Percentiles rank a stretch among this genome's conserved stretches.
phyloP scores from a whole-genome alignment of 345 rosid species.

The Litchi chinensis region DNA sequence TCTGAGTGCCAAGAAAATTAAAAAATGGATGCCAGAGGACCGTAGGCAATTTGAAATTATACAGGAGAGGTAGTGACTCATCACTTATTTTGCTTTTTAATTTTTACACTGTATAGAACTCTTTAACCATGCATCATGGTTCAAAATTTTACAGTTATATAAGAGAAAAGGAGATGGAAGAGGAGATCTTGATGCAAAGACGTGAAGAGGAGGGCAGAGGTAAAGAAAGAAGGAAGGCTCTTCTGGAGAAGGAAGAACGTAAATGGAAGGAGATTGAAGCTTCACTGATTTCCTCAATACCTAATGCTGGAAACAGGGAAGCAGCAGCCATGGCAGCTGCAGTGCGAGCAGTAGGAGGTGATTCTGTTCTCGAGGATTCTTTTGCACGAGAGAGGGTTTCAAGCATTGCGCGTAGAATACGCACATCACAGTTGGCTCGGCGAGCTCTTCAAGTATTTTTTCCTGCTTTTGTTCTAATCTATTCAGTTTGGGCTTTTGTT shows the following conservation, averaged over 20 bases:
- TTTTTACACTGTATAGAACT: background rate
- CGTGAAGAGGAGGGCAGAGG: constrained; percentile 99
- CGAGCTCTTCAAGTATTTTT: constrained; percentile 84
- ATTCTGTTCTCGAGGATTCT: constrained; percentile 98
- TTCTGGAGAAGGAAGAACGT: constrained; percentile 97
- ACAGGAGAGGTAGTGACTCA: constrained; percentile 79
- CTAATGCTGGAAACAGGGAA: constrained; percentile 98
- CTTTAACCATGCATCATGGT: background rate
- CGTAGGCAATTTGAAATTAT: constrained; percentile 95
- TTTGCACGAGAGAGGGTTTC: constrained; percentile 99
- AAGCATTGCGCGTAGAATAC: constrained; percentile 94
- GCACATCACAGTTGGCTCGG: constrained; percentile 80
- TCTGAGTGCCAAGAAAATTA: constrained; percentile 95
- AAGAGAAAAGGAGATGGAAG: constrained; percentile 99
- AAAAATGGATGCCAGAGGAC: constrained; percentile 99
- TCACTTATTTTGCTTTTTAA: constrained; percentile 6
- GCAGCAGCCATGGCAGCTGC: constrained; percentile 99
- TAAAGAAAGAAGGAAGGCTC: constrained; percentile 98
- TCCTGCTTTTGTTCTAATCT: constrained; percentile 3
- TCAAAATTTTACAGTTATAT: constrained; percentile 61
- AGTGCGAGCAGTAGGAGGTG: constrained; percentile 99
- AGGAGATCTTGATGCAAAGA: constrained; percentile 93
- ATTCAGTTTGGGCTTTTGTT: constrained; percentile 8
- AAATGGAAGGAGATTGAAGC: constrained; percentile 99
- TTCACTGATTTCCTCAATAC: constrained; percentile 95